phyloP scores from a whole-genome alignment of 176 grass and related monocot species.

The maize (Zea mays) region DNA sequence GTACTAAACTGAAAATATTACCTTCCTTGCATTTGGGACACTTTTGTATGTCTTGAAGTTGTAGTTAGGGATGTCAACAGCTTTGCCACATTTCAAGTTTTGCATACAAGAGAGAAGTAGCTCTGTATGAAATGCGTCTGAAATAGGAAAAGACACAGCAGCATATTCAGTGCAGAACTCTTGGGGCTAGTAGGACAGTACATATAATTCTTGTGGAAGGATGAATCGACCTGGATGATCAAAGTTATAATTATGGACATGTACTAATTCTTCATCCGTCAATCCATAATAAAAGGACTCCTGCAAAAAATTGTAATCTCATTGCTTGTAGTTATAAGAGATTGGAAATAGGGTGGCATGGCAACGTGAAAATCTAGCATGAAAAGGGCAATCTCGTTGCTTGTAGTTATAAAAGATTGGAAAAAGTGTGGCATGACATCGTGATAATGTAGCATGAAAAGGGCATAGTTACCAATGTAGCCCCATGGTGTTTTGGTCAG shows the following conservation, averaged over 20 bases:
- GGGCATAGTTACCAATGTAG: background rate
- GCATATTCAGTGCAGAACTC: slow-evolving; percentile 25
- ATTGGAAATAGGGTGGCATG: background rate
- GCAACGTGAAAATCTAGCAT: slow-evolving; percentile 16
- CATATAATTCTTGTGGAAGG: slow-evolving; percentile 13
- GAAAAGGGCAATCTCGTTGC: too few relatives aligned
- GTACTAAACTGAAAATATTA: slow-evolving; percentile 40
- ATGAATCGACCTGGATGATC: slow-evolving; percentile 69
- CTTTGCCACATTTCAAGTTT: slow-evolving; percentile 68
- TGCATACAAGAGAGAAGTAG: slow-evolving; percentile 80
- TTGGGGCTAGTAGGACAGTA: slow-evolving; percentile 11
- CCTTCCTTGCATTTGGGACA: slow-evolving; percentile 63
- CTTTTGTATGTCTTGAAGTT: slow-evolving; percentile 93
- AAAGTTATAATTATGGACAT: slow-evolving; percentile 82
- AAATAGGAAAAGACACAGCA: slow-evolving; percentile 31
- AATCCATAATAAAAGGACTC: slow-evolving; percentile 87
- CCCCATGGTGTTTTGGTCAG: background rate
- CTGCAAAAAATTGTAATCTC: slow-evolving; percentile 46
- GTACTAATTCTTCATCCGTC: slow-evolving; percentile 63
- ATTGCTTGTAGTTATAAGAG: background rate
- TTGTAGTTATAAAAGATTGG: too few relatives aligned
- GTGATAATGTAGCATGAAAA: too few relatives aligned
- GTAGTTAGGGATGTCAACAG: slow-evolving; percentile 81
- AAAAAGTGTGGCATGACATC: too few relatives aligned
- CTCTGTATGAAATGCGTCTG: slow-evolving; percentile 94